phyloP scores from a whole-genome alignment of 1,284 basidiomycete genomes.

The Phylloporus sp. region DNA sequence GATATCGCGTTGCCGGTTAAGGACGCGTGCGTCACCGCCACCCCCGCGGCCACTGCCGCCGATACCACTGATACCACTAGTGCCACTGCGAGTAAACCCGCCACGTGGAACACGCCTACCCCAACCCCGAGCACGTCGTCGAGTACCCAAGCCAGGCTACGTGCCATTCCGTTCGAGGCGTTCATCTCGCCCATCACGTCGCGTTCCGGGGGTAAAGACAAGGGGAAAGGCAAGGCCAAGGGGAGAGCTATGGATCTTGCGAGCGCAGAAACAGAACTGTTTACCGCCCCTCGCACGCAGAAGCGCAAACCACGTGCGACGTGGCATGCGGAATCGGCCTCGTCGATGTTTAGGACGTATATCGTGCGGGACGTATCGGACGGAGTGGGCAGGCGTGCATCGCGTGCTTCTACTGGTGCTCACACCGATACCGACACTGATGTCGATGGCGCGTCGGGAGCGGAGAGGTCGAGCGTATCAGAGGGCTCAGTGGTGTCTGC shows the following conservation, averaged over 20 bases:
- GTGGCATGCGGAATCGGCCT: slow-evolving; percentile 11
- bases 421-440: too few relatives aligned
- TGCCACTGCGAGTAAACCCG: too few relatives aligned
- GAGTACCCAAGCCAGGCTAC: not conserved
- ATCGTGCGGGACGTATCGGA: slow-evolving; percentile 26
- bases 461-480: not conserved
- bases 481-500: not conserved
- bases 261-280: too few relatives aligned
- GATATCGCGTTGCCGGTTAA: too few relatives aligned
- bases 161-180: slow-evolving; percentile 23
- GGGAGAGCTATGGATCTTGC: not conserved
- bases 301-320: not conserved
- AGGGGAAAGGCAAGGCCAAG: not conserved
- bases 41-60: not conserved
- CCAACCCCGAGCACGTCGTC: not conserved
- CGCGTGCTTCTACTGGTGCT: too few relatives aligned
- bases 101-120: not conserved
- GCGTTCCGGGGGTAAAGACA: not conserved
- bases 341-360: slow-evolving; percentile 20
- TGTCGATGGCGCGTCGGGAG: slow-evolving; percentile 4
- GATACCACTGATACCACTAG: not conserved
- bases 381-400: too few relatives aligned
- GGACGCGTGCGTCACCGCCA: not conserved
- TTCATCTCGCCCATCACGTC: slow-evolving; percentile 29
- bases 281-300: too few relatives aligned